Percentiles rank a stretch among this genome's conserved stretches.
Evolutionary conservation across 1,284 basidiomycete genomes (phyloP).

Genomic region (Leccinum proximum): DNA sequence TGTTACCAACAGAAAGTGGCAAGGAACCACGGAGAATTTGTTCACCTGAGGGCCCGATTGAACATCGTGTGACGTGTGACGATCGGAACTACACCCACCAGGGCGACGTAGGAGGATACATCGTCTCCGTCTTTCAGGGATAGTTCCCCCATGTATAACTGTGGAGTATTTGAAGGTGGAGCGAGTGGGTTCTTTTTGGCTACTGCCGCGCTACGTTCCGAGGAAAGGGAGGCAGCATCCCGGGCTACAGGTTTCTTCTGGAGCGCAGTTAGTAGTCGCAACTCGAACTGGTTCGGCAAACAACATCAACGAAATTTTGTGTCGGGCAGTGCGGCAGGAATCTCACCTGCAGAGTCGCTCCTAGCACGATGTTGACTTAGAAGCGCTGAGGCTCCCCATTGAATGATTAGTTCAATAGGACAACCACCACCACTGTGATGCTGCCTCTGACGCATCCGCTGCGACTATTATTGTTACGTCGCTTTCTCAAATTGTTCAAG

Average conservation of each 20-base stretch:
- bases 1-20: conserved; percentile 80
- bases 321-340: too few species aligned
- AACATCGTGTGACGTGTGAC: conserved; percentile 1
- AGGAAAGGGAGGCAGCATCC: conserved; percentile 36
- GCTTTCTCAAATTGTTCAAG: conserved; percentile 1
- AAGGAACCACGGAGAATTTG: conserved; percentile 80
- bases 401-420: neutral
- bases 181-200: conserved; percentile 67
- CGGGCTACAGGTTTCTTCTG: conserved; percentile 66
- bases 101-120: conserved; percentile 63
- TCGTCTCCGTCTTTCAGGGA: conserved; percentile 49
- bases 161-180: conserved; percentile 69
- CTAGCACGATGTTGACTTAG: neutral
- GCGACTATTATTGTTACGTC: conserved; percentile 4
- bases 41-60: conserved; percentile 53
- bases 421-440: conserved; percentile 2
- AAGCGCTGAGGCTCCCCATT: neutral
- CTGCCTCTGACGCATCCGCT: neutral
- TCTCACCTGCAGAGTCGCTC: neutral
- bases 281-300: conserved; percentile 59
- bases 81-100: conserved; percentile 49
- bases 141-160: conserved; percentile 72
- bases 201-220: conserved; percentile 22
- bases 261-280: conserved; percentile 74
- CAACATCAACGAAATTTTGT: neutral